phyloP scores from a whole-genome alignment of 768 basidiomycete genomes.

The Fibroporia radiculosa region DNA sequence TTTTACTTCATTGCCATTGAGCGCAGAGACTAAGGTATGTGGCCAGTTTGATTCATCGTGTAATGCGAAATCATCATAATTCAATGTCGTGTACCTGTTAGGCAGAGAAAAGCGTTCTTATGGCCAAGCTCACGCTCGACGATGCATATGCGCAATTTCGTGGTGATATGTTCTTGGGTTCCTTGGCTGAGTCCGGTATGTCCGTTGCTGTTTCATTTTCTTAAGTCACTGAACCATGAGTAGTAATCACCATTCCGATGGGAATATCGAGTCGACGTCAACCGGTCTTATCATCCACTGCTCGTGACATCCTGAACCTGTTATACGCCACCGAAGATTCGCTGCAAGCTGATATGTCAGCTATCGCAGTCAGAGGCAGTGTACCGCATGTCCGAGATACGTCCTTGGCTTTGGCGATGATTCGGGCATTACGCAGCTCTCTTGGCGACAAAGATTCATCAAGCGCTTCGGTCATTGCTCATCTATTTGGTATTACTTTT shows the following conservation, averaged over 20 bases:
- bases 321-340: slow-evolving; percentile 63
- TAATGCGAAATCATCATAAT: neutral
- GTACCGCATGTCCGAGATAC: slow-evolving; percentile 72
- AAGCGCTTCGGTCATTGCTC: too few relatives aligned
- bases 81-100: slow-evolving; percentile 23
- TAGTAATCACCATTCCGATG: slow-evolving; percentile 82
- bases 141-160: slow-evolving; percentile 73
- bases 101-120: slow-evolving; percentile 69
- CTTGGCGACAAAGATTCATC: slow-evolving; percentile 50
- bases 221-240: slow-evolving; percentile 1
- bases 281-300: slow-evolving; percentile 33
- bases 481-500: neutral
- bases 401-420: slow-evolving; percentile 58
- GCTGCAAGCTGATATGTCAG: slow-evolving; percentile 56
- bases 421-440: slow-evolving; percentile 73
- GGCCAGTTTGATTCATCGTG: neutral
- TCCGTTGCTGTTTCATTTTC: slow-evolving; percentile 4
- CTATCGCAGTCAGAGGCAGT: slow-evolving; percentile 49
- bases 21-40: slow-evolving; percentile 49
- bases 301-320: slow-evolving; percentile 49
- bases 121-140: slow-evolving; percentile 73
- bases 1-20: slow-evolving; percentile 48
- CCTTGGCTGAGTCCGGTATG: slow-evolving; percentile 86
- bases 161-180: slow-evolving; percentile 84
- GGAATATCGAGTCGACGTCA: slow-evolving; percentile 49